These are phyloP conservation scores for Sporothrix humicola DNA, from an alignment of 2,329 filamentous ascomycete species.

Conservation along the genomic window DNA sequence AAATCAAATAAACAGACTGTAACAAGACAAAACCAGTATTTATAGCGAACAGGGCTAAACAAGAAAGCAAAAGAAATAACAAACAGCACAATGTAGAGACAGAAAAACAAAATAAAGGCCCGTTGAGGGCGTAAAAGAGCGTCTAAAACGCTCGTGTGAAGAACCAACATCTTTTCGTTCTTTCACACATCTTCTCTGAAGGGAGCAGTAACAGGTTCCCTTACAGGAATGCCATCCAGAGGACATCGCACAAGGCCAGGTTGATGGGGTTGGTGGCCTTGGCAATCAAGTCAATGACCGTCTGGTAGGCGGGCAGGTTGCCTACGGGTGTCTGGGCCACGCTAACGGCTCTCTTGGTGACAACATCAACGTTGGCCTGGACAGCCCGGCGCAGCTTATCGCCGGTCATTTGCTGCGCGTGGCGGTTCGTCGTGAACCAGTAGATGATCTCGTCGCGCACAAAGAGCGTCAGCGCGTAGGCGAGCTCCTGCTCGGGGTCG, in stretches of 20 bases:
- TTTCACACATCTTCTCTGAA: background rate
- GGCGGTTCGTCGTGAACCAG: slow-evolving; percentile 86
- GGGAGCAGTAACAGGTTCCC: background rate
- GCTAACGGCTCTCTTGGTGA: slow-evolving; percentile 87
- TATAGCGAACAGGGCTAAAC: background rate
- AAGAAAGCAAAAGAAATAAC: background rate
- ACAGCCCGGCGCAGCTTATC: slow-evolving; percentile 70
- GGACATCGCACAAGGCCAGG: slow-evolving; percentile 82
- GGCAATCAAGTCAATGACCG: slow-evolving; percentile 92
- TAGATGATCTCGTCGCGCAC: slow-evolving; percentile 98
- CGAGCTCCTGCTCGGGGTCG: slow-evolving; percentile 87
- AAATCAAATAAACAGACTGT: background rate
- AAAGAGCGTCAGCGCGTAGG: slow-evolving; percentile 91
- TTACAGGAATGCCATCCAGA: slow-evolving; percentile 97
- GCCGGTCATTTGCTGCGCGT: slow-evolving; percentile 63
- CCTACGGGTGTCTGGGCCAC: slow-evolving; percentile 78
- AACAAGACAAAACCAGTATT: background rate
- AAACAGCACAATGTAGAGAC: background rate
- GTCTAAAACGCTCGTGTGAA: background rate
- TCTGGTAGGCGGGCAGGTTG: slow-evolving; percentile 93
- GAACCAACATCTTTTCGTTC: background rate
- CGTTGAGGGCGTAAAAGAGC: background rate
- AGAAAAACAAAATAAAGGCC: background rate
- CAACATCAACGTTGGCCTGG: slow-evolving; percentile 77
- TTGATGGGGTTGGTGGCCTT: slow-evolving; percentile 91